Evolutionary conservation across 2,329 filamentous ascomycete genomes (phyloP).

Genomic region (Stagonosporopsis cucurbitacearum): DNA sequence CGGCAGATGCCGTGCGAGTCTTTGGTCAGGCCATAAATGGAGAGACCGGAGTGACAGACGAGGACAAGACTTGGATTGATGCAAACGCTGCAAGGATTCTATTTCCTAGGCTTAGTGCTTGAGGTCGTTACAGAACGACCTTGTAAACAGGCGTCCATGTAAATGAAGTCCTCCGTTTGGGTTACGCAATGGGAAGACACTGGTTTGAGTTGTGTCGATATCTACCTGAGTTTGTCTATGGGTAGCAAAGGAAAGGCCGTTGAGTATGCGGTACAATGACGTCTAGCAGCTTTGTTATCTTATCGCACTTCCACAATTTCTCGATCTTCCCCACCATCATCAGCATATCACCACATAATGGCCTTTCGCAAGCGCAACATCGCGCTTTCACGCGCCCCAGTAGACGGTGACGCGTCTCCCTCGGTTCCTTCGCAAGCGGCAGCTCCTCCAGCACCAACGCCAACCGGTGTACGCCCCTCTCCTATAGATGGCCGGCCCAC

Average conservation of each 20-base stretch:
- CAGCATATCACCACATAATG: slow-evolving; percentile 52
- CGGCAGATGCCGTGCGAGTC: not conserved
- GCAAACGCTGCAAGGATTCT: no score
- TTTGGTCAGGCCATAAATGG: no score
- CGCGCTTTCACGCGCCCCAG: slow-evolving; percentile 55
- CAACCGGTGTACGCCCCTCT: slow-evolving; percentile 74
- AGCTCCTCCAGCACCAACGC: slow-evolving; percentile 21
- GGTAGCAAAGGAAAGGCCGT: not conserved
- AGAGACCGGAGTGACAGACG: no score
- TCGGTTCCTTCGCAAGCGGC: slow-evolving; percentile 18
- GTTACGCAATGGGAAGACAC: no score
- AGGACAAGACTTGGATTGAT: no score
- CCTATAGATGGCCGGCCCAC: slow-evolving; percentile 85
- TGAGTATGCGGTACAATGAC: not conserved
- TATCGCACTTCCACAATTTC: slow-evolving; percentile 11
- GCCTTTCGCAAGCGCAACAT: slow-evolving; percentile 73
- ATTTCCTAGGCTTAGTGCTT: no score
- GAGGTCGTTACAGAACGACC: no score
- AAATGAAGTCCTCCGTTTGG: no score
- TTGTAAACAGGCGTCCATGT: no score
- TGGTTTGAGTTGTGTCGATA: no score
- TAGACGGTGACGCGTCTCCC: slow-evolving; percentile 25
- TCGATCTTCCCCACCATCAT: slow-evolving; percentile 8
- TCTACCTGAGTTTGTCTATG: not conserved
- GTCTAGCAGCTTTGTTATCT: slow-evolving; percentile 6